Conservation (phyloP, 2,329 filamentous ascomycete species). For the Stachybotrys chartarum region DNA sequence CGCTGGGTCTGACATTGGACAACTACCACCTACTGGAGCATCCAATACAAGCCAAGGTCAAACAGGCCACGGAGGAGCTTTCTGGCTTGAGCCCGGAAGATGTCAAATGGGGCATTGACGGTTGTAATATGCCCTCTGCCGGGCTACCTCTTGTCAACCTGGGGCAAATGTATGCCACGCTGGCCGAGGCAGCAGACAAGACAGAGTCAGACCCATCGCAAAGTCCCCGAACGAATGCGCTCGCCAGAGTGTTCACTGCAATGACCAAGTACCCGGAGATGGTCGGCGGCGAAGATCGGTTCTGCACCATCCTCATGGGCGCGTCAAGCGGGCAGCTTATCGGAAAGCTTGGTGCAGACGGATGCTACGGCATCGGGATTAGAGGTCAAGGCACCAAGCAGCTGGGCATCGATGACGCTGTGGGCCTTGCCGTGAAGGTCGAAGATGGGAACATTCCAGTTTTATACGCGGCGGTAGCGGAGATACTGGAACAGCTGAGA, state of each 20-base stretch:
- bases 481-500: conserved; percentile 34
- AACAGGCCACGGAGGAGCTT: conserved; percentile 25
- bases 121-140: conserved; percentile 40
- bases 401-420: conserved; percentile 25
- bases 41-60: conserved; percentile 32
- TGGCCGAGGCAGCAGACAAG: conserved; percentile 25
- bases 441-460: conserved; percentile 38
- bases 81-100: conserved; percentile 15
- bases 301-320: conserved; percentile 38
- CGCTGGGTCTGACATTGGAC: conserved; percentile 20
- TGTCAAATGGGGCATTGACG: conserved; percentile 35
- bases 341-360: conserved; percentile 42
- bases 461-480: conserved; percentile 33
- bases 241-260: conserved; percentile 29
- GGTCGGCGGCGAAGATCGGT: conserved; percentile 36
- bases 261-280: conserved; percentile 35
- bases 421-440: conserved; percentile 40
- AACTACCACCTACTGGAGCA: conserved; percentile 28
- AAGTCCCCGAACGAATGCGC: conserved; percentile 8
- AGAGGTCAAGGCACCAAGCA: conserved; percentile 26
- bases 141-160: conserved; percentile 29
- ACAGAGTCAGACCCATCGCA: not conserved
- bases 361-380: conserved; percentile 37
- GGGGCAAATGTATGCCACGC: conserved; percentile 23
- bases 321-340: conserved; percentile 28